Conservation (phyloP, 1,139 yeast genomes). For the Kodamaea suecica region DNA sequence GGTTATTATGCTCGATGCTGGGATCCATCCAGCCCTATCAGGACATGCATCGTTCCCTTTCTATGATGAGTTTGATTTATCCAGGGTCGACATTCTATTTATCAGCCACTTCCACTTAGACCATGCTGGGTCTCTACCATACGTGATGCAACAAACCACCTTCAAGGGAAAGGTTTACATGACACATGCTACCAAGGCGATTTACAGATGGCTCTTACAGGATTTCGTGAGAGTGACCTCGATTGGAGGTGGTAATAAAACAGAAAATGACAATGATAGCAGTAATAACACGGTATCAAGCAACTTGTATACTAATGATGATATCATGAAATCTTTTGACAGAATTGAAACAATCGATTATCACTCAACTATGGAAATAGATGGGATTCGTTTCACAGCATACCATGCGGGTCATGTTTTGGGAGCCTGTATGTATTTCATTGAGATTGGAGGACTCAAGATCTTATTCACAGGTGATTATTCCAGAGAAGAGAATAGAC, state of each 20-base stretch:
- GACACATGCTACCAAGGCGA: slow-evolving; percentile 99
- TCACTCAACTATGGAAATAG: slow-evolving; percentile 92
- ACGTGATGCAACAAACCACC: slow-evolving; percentile 94
- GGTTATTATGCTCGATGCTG: slow-evolving; percentile 97
- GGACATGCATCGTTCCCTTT: slow-evolving; percentile 92
- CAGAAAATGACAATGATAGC: slow-evolving; percentile 22
- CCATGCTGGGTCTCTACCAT: slow-evolving; percentile 96
- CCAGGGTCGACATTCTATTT: slow-evolving; percentile 79
- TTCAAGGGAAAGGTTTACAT: slow-evolving; percentile 94
- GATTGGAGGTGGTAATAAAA: slow-evolving; percentile 47
- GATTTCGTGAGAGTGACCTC: slow-evolving; percentile 93
- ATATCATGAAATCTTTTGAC: slow-evolving; percentile 81
- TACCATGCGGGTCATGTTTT: slow-evolving; percentile 98
- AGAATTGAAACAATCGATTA: slow-evolving; percentile 90
- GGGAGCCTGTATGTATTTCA: slow-evolving; percentile 97
- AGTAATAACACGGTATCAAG: slow-evolving; percentile 29
- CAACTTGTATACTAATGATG: slow-evolving; percentile 85
- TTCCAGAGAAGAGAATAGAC: slow-evolving; percentile 93
- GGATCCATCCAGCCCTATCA: slow-evolving; percentile 92
- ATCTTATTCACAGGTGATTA: slow-evolving; percentile 93
- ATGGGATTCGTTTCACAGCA: slow-evolving; percentile 93
- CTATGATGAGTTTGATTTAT: slow-evolving; percentile 89
- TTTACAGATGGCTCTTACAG: slow-evolving; percentile 88
- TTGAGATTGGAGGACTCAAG: slow-evolving; percentile 91
- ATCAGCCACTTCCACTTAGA: slow-evolving; percentile 95